These are phyloP conservation scores for Ascobolus immersus DNA, from an alignment of 495 filamentous ascomycete species.

Conservation along the genomic window DNA sequence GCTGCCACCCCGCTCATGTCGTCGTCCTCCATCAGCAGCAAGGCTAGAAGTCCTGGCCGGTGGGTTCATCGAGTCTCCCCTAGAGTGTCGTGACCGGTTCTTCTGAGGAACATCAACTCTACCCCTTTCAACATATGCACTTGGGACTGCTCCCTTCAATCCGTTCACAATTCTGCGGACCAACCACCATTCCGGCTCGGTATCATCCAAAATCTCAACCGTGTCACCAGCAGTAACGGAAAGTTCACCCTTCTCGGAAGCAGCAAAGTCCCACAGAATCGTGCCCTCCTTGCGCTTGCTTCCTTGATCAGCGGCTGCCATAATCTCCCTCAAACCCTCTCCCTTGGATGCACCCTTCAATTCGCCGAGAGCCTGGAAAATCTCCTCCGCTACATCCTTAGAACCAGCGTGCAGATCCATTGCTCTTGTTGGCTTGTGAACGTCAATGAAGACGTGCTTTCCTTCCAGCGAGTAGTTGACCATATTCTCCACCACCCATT, in stretches of 20 bases:
- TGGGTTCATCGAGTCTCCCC: neutral
- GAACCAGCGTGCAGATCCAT: conserved; percentile 91
- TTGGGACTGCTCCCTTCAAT: conserved; percentile 91
- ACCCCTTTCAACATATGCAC: conserved; percentile 62
- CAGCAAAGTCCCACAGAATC: conserved; percentile 85
- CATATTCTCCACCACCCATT: conserved; percentile 84
- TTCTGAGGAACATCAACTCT: conserved; percentile 6
- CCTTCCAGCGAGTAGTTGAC: conserved; percentile 90
- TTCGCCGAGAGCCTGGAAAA: conserved; percentile 66
- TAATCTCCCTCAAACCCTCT: conserved; percentile 63
- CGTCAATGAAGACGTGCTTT: conserved; percentile 90
- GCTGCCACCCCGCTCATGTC: neutral
- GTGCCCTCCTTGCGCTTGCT: conserved; percentile 52
- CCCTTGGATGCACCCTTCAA: conserved; percentile 61
- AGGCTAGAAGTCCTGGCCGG: neutral
- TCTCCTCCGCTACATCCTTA: conserved; percentile 88
- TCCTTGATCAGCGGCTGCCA: conserved; percentile 45
- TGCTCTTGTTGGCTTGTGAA: conserved; percentile 73
- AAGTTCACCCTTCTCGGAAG: conserved; percentile 89
- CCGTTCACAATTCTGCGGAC: conserved; percentile 72
- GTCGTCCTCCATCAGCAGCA: neutral
- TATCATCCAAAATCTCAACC: conserved; percentile 70
- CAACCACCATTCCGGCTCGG: conserved; percentile 95
- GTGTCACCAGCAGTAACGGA: conserved; percentile 77
- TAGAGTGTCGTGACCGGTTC: no score